A percentile compares a stretch with the other conserved stretches of the same genome.
Evolutionary conservation across 192 early-diverging fungal genomes (phyloP).

Genomic region (Bifiguratus adelaidae): DNA sequence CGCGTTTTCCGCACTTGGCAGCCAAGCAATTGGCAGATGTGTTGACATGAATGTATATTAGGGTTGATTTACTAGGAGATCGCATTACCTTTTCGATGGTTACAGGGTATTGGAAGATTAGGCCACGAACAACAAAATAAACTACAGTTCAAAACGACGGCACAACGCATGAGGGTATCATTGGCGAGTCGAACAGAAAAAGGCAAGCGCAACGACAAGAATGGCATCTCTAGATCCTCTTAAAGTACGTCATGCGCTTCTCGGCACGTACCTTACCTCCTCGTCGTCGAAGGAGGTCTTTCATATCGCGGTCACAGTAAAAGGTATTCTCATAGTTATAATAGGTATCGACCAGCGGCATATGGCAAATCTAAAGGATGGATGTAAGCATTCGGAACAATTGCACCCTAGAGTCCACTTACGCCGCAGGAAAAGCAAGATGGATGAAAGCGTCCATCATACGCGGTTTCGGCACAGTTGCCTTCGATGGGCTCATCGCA

Average conservation of each 20-base stretch:
- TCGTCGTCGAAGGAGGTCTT: conserved; percentile 43
- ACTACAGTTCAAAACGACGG: too few relatives aligned
- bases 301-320: conserved; percentile 67
- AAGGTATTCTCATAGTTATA: conserved; percentile 55
- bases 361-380: conserved; percentile 30
- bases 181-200: too few relatives aligned
- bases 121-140: too few relatives aligned
- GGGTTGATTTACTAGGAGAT: too few relatives aligned
- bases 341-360: conserved; percentile 52
- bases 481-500: conserved; percentile 83
- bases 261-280: conserved; percentile 52
- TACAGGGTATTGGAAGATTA: too few relatives aligned
- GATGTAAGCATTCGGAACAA: neutral
- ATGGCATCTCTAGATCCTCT: conserved; percentile 27
- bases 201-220: too few relatives aligned
- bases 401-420: conserved; percentile 2
- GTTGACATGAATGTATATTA: too few relatives aligned
- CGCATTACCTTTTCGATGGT: too few relatives aligned
- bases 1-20: too few relatives aligned
- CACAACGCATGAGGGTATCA: too few relatives aligned
- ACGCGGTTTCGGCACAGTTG: conserved; percentile 78
- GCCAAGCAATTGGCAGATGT: too few relatives aligned
- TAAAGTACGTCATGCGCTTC: conserved; percentile 45
- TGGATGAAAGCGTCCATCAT: conserved; percentile 80
- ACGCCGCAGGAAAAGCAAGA: conserved; percentile 69